Base-by-base conservation (phyloP, 345 rosid genomes). In the Salix udensis region DNA sequence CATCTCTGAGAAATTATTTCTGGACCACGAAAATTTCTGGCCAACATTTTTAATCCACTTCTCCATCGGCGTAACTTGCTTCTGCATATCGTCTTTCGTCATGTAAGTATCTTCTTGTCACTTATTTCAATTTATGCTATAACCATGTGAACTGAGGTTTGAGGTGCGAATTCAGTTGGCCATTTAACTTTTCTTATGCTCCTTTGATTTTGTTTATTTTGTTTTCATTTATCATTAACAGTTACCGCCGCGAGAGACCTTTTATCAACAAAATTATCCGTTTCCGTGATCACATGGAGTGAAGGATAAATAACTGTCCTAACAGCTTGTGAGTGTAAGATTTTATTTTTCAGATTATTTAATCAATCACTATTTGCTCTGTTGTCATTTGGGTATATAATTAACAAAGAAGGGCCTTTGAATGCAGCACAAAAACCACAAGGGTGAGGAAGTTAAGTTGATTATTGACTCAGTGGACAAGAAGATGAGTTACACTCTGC, bases 221-320 rank as follows among this genome's bases (percentile, higher is more conserved):
- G 65, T 39, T 65, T 61, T 26, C 67, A 60, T 14, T 71, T 76
- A 62, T 75, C 62, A 62, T 85, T 65, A 75, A 85, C 76, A 91
- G 98, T 74, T 93, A 91, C 79, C 87, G 80, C 42, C 80, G 84
- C 37, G 98, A 93, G 86, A 88, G 85, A 44, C 67, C 81, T 77
- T 90, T 93, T 66, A 91, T 91, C 89, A 82, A 79, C 69, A 89
- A 79, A 82, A 84, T 93, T 76, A 79, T 91, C 81, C 89, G 81
- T 40, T 90, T 89, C 79, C 87, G 85, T 8, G 83, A 91, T 79
- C 96, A 90, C 34, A 53, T 30, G 65, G 96, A 93, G 66, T 87
- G 71, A 75, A 83, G 81, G 79, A 74, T 52, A 39, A 68, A 78
- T 64, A 78, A 73, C 67, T 7, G 50, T 52, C 6, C 23, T 62